Base-by-base conservation (phyloP, 2,329 filamentous ascomycete species). In the Hypoxylon sp. region DNA sequence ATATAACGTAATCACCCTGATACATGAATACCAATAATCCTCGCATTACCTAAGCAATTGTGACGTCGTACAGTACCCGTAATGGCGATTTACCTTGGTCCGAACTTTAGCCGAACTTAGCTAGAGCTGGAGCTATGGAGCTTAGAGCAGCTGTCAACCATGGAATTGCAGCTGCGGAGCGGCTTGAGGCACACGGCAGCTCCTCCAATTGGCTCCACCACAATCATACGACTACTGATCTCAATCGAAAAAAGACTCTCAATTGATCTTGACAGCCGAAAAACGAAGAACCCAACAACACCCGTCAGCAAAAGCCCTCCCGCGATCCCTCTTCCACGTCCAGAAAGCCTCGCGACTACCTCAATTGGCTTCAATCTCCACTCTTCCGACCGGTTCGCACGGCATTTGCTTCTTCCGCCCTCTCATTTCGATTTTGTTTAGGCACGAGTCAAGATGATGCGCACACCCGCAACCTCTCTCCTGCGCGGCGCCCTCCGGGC, bases 391-490 rank as follows among this genome's bases (percentile, higher is more conserved):
- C 67, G 47, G 63, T 57, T 69, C 69, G 31, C 53, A 46, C 44
- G 59, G 19, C 33, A 58, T 70, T 33, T 44, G 3, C 39, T 44
- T 47, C 37, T 63, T 61, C 44, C 47, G 26, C 54, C 67, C 17
- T 11, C n/a, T 10, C 35, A 9, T 57, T 44, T 60, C 35, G 26
- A n/a, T n/a, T 48, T 44, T 59, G 17, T 54, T 44, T 35, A 53
- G 46, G 53, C 31, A 31, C 51, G 54, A 66, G 8, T 55, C 74
- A 75, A 44, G 42, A 88, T 88, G 86, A 82, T 88, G 81, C 86
- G 86, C 81, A 84, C 85, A 76, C 80, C 83, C 73, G 82, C 84
- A 74, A 82, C 85, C 73, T 83, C 83, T 74, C 79, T 86, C 78
- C 82, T 87, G 81, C 86, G 86, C 81, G 80, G 81, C 74, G 77